Conservation (phyloP, 116 monocot species). For the Dioscorea cayenensis region DNA sequence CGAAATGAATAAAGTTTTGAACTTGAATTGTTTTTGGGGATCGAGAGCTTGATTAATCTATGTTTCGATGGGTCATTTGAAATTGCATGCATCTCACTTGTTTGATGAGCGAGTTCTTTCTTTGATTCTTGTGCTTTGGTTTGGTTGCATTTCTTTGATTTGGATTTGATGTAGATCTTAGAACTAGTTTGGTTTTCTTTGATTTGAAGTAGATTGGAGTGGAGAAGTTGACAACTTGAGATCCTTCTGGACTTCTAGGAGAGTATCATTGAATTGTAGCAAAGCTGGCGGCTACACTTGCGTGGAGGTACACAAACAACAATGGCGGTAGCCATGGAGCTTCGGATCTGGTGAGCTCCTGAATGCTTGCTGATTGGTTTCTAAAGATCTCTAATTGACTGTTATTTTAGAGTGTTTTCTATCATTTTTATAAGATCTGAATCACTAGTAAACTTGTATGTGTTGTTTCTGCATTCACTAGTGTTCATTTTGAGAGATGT, state of each 20-base stretch:
- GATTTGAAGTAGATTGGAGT: not conserved
- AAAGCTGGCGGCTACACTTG: conserved; percentile 64
- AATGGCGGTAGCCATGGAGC: conserved; percentile 62
- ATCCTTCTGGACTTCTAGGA: not conserved
- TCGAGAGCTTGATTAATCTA: not conserved
- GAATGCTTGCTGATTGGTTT: not conserved
- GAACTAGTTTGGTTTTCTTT: not conserved
- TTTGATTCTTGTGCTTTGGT: too few species aligned
- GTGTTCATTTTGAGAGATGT: too few species aligned
- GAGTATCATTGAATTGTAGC: not conserved
- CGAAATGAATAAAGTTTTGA: not conserved
- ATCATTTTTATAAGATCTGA: too few species aligned
- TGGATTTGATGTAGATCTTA: not conserved
- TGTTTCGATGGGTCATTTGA: not conserved
- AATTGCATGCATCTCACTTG: not conserved
- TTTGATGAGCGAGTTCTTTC: too few species aligned
- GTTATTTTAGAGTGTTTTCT: not conserved
- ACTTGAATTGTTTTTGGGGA: not conserved
- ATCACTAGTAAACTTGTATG: too few species aligned
- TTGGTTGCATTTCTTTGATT: not conserved
- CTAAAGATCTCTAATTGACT: not conserved
- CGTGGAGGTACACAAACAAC: conserved; percentile 53
- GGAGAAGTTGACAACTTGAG: not conserved
- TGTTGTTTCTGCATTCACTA: too few species aligned
- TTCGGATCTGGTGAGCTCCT: conserved; percentile 51